Percentiles rank a stretch among this genome's conserved stretches.
These are phyloP conservation scores for Avicennia marina DNA, from an alignment of 257 asterid species.

Conservation along the genomic window DNA sequence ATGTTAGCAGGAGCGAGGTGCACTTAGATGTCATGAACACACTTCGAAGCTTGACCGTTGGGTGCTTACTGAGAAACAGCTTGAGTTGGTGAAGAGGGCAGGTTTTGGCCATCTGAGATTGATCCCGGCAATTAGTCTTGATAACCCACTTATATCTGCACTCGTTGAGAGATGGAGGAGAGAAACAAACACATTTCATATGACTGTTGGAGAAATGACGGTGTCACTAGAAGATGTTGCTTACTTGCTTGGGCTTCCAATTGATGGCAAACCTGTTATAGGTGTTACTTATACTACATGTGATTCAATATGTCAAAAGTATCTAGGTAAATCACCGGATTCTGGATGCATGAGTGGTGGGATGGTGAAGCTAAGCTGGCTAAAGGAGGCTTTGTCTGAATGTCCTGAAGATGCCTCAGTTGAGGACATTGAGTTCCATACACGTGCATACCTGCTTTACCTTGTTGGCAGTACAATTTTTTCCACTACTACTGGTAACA, in stretches of 20 bases:
- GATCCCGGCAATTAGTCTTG: slow-evolving; percentile 54
- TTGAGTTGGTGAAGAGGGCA: slow-evolving; percentile 51
- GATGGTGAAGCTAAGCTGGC: slow-evolving; percentile 96
- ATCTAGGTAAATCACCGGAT: slow-evolving; percentile 27
- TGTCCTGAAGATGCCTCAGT: slow-evolving; percentile 65
- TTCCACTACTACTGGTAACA: slow-evolving; percentile 96
- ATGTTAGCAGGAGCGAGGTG: slow-evolving; percentile 74
- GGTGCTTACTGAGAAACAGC: slow-evolving; percentile 63
- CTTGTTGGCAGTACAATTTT: slow-evolving; percentile 90
- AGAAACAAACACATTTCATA: slow-evolving; percentile 89
- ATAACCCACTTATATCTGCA: slow-evolving; percentile 95
- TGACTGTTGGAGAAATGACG: slow-evolving; percentile 89
- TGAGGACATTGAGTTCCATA: slow-evolving; percentile 59
- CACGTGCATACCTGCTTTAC: slow-evolving; percentile 93
- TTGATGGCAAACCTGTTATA: slow-evolving; percentile 87
- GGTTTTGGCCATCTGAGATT: slow-evolving; percentile 67
- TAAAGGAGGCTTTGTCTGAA: slow-evolving; percentile 77
- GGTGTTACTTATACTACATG: slow-evolving; percentile 76
- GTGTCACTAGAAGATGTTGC: slow-evolving; percentile 91
- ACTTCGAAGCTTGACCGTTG: slow-evolving; percentile 96
- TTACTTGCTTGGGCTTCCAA: slow-evolving; percentile 78
- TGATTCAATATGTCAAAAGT: slow-evolving; percentile 25
- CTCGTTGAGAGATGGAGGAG: slow-evolving; percentile 98
- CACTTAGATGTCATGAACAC: slow-evolving; percentile 97
- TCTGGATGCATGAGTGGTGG: slow-evolving; percentile 32